Conservation (phyloP, 768 basidiomycete genomes). For the Termitomyces sp. region DNA sequence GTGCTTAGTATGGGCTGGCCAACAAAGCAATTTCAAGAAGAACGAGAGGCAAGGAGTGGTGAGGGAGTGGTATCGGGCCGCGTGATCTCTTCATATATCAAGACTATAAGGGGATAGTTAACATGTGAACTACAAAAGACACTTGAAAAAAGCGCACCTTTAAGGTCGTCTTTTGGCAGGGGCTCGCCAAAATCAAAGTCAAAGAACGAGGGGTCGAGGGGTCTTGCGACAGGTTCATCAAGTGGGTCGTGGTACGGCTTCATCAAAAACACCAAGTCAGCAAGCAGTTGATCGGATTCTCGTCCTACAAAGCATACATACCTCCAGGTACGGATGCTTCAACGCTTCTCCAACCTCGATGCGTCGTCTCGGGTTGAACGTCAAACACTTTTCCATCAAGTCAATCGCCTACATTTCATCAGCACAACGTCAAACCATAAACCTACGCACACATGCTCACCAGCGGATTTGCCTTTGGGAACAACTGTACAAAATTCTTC, state of each 20-base stretch:
- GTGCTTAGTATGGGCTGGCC: background rate
- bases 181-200: slow-evolving; percentile 75
- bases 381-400: slow-evolving; percentile 76
- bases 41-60: slow-evolving; percentile 7
- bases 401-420: slow-evolving; percentile 56
- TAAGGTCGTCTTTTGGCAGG: slow-evolving; percentile 63
- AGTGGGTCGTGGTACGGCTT: slow-evolving; percentile 86
- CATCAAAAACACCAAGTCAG: background rate
- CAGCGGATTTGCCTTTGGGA: slow-evolving; percentile 70
- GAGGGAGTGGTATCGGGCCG: slow-evolving; percentile 25
- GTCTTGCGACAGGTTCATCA: slow-evolving; percentile 83
- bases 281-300: background rate
- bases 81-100: slow-evolving; percentile 53
- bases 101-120: slow-evolving; percentile 22
- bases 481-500: slow-evolving; percentile 64
- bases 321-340: slow-evolving; percentile 70
- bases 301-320: background rate
- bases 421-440: background rate
- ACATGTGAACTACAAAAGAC: background rate
- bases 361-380: slow-evolving; percentile 83
- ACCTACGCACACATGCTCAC: slow-evolving; percentile 30
- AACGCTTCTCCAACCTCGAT: slow-evolving; percentile 88
- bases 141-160: slow-evolving; percentile 41
- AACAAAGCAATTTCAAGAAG: slow-evolving; percentile 1
- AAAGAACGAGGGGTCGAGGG: slow-evolving; percentile 76